These are phyloP conservation scores for Verticillium albo-atrum DNA, from an alignment of 2,329 filamentous ascomycete genomes.

Conservation along the genomic window DNA sequence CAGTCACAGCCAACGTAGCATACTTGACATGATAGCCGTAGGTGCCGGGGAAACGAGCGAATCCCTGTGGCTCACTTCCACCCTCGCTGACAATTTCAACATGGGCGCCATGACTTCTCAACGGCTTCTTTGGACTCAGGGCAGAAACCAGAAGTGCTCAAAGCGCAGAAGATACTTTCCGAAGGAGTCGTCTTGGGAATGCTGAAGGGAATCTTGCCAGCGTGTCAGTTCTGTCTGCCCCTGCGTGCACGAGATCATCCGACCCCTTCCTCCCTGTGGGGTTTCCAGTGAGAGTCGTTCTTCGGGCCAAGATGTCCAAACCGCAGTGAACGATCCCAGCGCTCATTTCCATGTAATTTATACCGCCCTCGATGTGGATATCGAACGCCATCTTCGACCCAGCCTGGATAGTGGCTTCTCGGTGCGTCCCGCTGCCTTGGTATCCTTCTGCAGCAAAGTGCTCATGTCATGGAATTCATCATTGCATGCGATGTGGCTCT, in stretches of 20 bases:
- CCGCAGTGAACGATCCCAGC: conserved; percentile 6
- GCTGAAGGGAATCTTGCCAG: not conserved
- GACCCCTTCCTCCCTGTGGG: not conserved
- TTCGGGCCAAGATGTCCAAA: not conserved
- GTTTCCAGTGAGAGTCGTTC: not conserved
- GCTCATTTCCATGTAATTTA: not conserved
- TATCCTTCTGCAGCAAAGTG: too few relatives aligned
- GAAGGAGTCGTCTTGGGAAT: not conserved
- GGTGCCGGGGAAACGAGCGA: not conserved
- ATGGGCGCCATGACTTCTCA: not conserved
- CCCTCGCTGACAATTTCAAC: not conserved
- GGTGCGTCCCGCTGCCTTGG: not conserved
- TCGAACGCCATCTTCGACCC: conserved; percentile 2
- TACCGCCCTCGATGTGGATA: conserved; percentile 1
- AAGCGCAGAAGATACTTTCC: not conserved
- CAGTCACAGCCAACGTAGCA: not conserved
- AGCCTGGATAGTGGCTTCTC: conserved; percentile 6
- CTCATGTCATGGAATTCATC: too few relatives aligned
- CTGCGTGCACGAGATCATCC: not conserved
- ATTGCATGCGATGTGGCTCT: too few relatives aligned
- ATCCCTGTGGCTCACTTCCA: not conserved
- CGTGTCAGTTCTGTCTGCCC: not conserved
- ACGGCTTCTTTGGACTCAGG: not conserved
- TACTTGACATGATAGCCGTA: not conserved
- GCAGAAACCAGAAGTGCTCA: not conserved